A percentile compares a stretch with the other conserved stretches of the same genome.
phyloP scores from a whole-genome alignment of 495 filamentous ascomycete species.

The Aspergillus sclerotiicarbonarius region DNA sequence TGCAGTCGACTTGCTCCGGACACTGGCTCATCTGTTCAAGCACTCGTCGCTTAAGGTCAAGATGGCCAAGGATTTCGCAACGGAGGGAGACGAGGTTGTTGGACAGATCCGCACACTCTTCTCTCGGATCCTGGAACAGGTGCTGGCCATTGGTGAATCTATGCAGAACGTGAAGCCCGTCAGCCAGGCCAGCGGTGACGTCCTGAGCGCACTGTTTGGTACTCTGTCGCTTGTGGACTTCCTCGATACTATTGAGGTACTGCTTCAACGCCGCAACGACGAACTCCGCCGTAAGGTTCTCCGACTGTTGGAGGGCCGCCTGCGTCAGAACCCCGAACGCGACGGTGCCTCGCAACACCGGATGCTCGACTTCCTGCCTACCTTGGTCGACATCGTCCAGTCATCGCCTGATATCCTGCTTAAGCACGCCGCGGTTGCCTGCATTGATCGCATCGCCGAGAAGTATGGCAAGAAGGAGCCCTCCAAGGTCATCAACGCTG shows the following conservation, averaged over 20 bases:
- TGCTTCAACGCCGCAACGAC: conserved; percentile 70
- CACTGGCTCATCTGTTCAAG: conserved; percentile 43
- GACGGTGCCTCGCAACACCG: conserved; percentile 64
- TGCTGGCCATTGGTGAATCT: conserved; percentile 59
- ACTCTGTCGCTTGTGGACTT: conserved; percentile 81
- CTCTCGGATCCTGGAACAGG: conserved; percentile 65
- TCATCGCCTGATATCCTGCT: conserved; percentile 67
- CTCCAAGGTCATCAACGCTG: conserved; percentile 60
- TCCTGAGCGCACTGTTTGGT: conserved; percentile 70
- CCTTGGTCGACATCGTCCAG: conserved; percentile 69
- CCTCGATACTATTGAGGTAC: conserved; percentile 73
- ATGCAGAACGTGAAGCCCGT: conserved; percentile 60
- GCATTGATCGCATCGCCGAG: conserved; percentile 86
- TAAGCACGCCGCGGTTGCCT: conserved; percentile 77
- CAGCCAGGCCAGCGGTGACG: conserved; percentile 61
- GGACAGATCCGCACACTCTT: conserved; percentile 64
- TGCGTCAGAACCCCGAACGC: conserved; percentile 63
- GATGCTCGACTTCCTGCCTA: conserved; percentile 74
- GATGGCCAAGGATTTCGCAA: conserved; percentile 37
- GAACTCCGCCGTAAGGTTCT: conserved; percentile 76
- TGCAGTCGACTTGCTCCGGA: conserved; percentile 59
- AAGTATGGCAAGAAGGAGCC: conserved; percentile 87
- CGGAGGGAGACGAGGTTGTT: conserved; percentile 44
- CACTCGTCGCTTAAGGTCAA: conserved; percentile 45
- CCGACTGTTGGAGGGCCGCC: conserved; percentile 69